A percentile compares a stretch with the other conserved stretches of the same genome.
phyloP scores from a whole-genome alignment of 2,329 filamentous ascomycete species.

The Sporothrix schenckii region DNA sequence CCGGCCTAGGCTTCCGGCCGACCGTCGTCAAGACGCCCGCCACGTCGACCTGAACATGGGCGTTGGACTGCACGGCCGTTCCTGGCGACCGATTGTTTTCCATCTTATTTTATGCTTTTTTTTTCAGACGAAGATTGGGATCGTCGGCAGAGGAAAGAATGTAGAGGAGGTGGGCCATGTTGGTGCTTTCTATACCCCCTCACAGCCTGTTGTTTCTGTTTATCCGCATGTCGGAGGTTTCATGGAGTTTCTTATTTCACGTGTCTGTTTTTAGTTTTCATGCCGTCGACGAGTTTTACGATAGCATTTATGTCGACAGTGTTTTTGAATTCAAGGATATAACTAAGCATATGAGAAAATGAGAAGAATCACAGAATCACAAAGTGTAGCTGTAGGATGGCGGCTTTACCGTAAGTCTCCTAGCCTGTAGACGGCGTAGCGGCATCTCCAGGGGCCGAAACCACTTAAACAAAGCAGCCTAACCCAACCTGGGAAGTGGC shows the following conservation, averaged over 20 bases:
- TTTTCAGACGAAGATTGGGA: too few relatives aligned
- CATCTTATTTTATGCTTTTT: background rate
- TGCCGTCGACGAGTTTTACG: background rate
- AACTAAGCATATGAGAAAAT: too few relatives aligned
- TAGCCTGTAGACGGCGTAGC: background rate
- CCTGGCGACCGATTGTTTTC: background rate
- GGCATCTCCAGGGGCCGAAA: background rate
- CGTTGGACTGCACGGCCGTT: too few relatives aligned
- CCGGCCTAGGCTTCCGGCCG: slow-evolving; percentile 51
- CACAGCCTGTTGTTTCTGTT: background rate
- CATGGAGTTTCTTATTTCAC: background rate
- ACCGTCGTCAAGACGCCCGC: slow-evolving; percentile 31
- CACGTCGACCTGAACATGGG: too few relatives aligned
- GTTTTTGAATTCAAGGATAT: background rate
- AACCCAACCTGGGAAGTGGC: background rate
- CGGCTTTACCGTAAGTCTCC: too few relatives aligned
- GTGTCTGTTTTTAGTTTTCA: background rate
- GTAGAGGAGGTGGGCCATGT: background rate
- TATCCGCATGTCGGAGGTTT: background rate
- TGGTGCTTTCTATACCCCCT: background rate
- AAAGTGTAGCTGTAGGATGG: background rate
- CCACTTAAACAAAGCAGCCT: background rate
- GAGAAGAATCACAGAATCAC: background rate
- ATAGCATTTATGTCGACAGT: background rate
- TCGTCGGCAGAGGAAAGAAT: too few relatives aligned